phyloP scores from a whole-genome alignment of 179 eudicot species.

The Actinidia arguta region DNA sequence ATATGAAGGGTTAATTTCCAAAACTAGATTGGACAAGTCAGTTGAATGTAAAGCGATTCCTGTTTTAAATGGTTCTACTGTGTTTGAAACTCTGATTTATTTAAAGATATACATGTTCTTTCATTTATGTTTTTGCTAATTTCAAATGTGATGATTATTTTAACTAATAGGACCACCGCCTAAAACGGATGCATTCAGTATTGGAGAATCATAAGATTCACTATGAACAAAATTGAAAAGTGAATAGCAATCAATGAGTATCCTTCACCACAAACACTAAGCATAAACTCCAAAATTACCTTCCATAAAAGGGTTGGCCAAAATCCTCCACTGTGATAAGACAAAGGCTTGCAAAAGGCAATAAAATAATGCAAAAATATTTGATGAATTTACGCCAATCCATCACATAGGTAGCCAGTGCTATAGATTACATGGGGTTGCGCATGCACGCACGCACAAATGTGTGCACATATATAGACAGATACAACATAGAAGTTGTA shows the following conservation, averaged over 20 bases:
- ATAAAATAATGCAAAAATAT: not conserved
- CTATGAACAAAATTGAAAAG: not conserved
- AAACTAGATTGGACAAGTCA: not conserved
- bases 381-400: not conserved
- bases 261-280: not conserved
- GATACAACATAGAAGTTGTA: not conserved
- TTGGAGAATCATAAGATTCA: not conserved
- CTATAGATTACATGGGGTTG: not conserved
- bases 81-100: not conserved
- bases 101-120: not conserved
- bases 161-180: not conserved
- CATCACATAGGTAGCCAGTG: not conserved
- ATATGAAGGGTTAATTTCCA: not conserved
- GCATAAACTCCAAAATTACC: conserved; percentile 43
- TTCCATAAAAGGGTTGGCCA: conserved; percentile 97
- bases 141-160: not conserved
- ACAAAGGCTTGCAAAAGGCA: conserved; percentile 75
- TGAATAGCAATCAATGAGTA: not conserved
- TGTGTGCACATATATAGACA: too few species aligned
- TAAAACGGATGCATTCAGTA: not conserved
- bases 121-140: not conserved
- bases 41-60: not conserved
- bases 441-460: not conserved
- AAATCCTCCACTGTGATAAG: conserved; percentile 94
- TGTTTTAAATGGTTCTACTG: not conserved